A percentile compares a stretch with the other conserved stretches of the same genome.
Evolutionary conservation across 2,329 filamentous ascomycete species (phyloP).

Genomic region (Aspergillus melleus): DNA sequence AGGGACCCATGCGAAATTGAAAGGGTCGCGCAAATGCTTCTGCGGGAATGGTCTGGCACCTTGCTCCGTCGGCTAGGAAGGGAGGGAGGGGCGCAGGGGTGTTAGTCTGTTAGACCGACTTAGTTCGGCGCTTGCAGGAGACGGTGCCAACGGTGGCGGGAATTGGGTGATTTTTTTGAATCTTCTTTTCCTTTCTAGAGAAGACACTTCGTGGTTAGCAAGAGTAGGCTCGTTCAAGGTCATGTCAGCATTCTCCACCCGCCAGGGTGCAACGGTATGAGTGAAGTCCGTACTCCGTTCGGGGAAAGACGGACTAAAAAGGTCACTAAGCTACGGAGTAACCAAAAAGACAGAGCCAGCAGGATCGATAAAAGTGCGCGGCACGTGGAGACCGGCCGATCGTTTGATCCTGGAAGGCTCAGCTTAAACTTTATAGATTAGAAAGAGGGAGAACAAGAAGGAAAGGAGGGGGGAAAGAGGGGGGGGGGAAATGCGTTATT

Average conservation of each 20-base stretch:
- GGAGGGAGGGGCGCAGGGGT: not conserved
- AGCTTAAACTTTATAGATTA: conserved; percentile 3
- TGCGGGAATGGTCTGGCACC: not conserved
- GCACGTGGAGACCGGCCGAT: conserved; percentile 12
- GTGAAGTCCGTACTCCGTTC: not conserved
- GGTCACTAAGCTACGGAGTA: not conserved
- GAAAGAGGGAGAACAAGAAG: not conserved
- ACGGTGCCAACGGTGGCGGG: not conserved
- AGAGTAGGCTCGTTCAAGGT: not conserved
- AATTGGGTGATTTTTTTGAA: not conserved
- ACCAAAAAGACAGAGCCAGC: conserved; percentile 2
- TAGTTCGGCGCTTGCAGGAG: not conserved
- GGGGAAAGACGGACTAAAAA: not conserved
- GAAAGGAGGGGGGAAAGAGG: not conserved
- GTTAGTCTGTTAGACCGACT: not conserved
- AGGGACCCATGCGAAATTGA: not conserved
- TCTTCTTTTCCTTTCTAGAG: not conserved
- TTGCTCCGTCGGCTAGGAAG: not conserved
- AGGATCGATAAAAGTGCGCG: conserved; percentile 13
- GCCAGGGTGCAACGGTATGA: not conserved
- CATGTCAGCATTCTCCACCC: not conserved
- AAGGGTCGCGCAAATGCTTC: not conserved
- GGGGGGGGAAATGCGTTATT: not conserved
- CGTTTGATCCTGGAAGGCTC: conserved; percentile 8
- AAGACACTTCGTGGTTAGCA: not conserved